Conservation (phyloP, 2,329 filamentous ascomycete species). For the Claviceps pazoutovae region DNA sequence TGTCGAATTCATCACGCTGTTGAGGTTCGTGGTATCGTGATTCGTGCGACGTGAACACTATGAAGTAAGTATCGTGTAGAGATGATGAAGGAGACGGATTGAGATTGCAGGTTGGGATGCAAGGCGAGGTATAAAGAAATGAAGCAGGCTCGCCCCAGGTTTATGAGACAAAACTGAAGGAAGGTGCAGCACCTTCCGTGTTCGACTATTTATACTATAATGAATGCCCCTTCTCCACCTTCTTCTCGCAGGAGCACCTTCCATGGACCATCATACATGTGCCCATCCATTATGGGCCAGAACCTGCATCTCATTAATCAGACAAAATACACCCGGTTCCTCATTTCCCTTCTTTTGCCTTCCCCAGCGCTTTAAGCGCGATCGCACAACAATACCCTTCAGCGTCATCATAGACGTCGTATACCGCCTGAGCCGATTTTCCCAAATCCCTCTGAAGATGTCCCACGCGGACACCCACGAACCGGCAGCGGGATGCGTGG, state of each 20-base stretch:
- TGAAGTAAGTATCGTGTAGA: no score
- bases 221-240: background rate
- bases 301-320: slow-evolving; percentile 50
- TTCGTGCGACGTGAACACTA: no score
- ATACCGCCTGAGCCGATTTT: slow-evolving; percentile 38
- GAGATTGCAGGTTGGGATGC: no score
- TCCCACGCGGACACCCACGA: slow-evolving; percentile 34
- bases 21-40: no score
- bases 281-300: slow-evolving; percentile 43
- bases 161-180: no score
- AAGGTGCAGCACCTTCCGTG: no score
- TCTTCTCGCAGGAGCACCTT: background rate
- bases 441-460: slow-evolving; percentile 43
- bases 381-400: slow-evolving; percentile 20
- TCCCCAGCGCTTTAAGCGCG: slow-evolving; percentile 26
- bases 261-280: slow-evolving; percentile 35
- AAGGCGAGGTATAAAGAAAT: no score
- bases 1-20: no score
- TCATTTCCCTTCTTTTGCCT: slow-evolving; percentile 19
- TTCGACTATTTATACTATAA: no score
- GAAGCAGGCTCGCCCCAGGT: no score
- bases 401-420: slow-evolving; percentile 12
- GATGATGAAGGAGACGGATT: no score
- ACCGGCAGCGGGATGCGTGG: slow-evolving; percentile 24
- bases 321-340: slow-evolving; percentile 35